A percentile compares a stretch with the other conserved stretches of the same genome.
phyloP scores from a whole-genome alignment of 2,329 filamentous ascomycete genomes.

The Aspergillus quadricinctus region DNA sequence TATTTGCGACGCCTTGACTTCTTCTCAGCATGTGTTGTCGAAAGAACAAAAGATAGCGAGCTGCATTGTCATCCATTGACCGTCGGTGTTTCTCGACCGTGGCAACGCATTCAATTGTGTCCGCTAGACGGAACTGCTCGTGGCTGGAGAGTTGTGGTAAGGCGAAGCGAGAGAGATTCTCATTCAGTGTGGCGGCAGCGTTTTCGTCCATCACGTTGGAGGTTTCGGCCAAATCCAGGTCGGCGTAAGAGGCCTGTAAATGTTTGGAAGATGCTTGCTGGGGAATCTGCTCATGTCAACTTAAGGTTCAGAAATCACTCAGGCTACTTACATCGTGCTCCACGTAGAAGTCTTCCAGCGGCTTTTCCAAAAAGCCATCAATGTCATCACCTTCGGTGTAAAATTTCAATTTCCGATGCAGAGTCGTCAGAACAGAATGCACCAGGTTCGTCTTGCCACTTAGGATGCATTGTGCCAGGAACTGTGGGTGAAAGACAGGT shows the following conservation, averaged over 20 bases:
- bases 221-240: constrained; percentile 50
- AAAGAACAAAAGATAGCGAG: constrained; percentile 83
- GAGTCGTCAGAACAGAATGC: constrained; percentile 64
- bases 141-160: constrained; percentile 76
- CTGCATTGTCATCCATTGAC: constrained; percentile 86
- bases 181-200: constrained; percentile 65
- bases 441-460: constrained; percentile 71
- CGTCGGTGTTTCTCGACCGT: constrained; percentile 80
- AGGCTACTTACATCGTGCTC: constrained; percentile 39
- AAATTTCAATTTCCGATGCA: constrained; percentile 76
- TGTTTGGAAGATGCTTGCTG: constrained; percentile 45
- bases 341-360: constrained; percentile 46
- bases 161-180: constrained; percentile 69
- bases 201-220: constrained; percentile 66
- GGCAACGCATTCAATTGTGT: constrained; percentile 79
- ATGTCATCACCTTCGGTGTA: constrained; percentile 75
- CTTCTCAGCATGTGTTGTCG: constrained; percentile 71
- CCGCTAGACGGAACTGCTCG: constrained; percentile 79
- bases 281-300: constrained; percentile 27
- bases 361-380: constrained; percentile 68
- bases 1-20: constrained; percentile 54
- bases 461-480: constrained; percentile 80
- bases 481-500: constrained; percentile 87
- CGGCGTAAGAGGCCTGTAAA: constrained; percentile 48
- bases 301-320: neutral